Evolutionary conservation across 2,329 filamentous ascomycete genomes (phyloP).

Genomic region (Clarireedia sp.): DNA sequence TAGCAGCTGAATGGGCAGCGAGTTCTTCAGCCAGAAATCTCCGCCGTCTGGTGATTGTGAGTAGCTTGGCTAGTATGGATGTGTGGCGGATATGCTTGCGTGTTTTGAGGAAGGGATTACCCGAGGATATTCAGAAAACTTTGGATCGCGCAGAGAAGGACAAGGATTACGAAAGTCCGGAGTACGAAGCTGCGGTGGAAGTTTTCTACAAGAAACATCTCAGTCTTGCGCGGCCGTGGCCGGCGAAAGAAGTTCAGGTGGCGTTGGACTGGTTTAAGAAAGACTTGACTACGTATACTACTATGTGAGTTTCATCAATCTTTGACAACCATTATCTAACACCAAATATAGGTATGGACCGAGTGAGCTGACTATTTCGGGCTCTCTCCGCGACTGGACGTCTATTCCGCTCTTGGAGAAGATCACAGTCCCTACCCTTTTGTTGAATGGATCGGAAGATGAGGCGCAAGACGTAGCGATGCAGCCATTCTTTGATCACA

Average conservation of each 20-base stretch:
- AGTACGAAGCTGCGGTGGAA: constrained; percentile 25
- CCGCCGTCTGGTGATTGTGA: constrained; percentile 1
- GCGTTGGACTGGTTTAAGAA: constrained; percentile 28
- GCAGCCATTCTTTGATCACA: constrained; percentile 31
- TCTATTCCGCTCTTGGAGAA: constrained; percentile 19
- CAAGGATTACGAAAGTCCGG: constrained; percentile 19
- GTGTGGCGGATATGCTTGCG: not conserved
- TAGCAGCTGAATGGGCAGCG: constrained; percentile 37
- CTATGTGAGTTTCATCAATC: constrained; percentile 5
- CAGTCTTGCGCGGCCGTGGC: constrained; percentile 28
- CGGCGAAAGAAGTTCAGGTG: constrained; percentile 24
- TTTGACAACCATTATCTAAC: not conserved
- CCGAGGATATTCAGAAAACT: constrained; percentile 5
- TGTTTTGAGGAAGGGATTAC: not conserved
- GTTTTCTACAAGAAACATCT: constrained; percentile 28
- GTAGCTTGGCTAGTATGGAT: constrained; percentile 6
- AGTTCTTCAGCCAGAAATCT: constrained; percentile 5
- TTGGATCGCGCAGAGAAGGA: constrained; percentile 11
- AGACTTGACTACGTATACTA: constrained; percentile 24
- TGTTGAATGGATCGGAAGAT: constrained; percentile 32
- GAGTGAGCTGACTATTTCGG: constrained; percentile 20
- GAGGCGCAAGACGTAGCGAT: constrained; percentile 31
- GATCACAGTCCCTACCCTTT: constrained; percentile 30
- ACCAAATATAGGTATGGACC: constrained; percentile 23
- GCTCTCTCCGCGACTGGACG: constrained; percentile 26